These are phyloP conservation scores for Phlegmacium glaucopus DNA, from an alignment of 768 basidiomycete genomes.

Conservation along the genomic window DNA sequence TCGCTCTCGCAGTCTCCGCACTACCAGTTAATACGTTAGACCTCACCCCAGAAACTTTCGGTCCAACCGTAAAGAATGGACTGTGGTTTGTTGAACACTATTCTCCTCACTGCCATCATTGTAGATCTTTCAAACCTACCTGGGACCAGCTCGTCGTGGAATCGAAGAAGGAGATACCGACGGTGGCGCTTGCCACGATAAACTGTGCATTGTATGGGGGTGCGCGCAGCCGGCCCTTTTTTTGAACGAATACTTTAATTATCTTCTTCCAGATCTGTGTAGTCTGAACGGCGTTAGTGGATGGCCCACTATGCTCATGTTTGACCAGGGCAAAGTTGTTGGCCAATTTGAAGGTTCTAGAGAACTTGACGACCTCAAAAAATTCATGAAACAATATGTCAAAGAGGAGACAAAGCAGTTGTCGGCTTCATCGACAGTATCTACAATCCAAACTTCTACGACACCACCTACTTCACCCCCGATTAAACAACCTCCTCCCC, in stretches of 20 bases:
- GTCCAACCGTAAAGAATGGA: conserved; percentile 47
- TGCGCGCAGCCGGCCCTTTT: conserved; percentile 6
- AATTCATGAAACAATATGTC: conserved; percentile 49
- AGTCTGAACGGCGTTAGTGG: conserved; percentile 59
- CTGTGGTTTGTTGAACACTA: conserved; percentile 85
- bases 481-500: conserved; percentile 11
- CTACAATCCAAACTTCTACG: conserved; percentile 4
- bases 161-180: conserved; percentile 42
- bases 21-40: conserved; percentile 9
- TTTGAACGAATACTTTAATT: background rate
- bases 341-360: conserved; percentile 55
- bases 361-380: conserved; percentile 48
- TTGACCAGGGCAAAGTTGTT: conserved; percentile 58
- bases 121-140: conserved; percentile 73
- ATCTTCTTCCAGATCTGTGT: conserved; percentile 64
- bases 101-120: conserved; percentile 84
- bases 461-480: background rate
- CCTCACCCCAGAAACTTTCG: conserved; percentile 62
- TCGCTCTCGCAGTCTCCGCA: background rate
- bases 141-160: conserved; percentile 70
- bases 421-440: conserved; percentile 9
- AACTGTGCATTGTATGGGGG: conserved; percentile 22
- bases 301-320: conserved; percentile 79
- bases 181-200: conserved; percentile 69
- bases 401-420: conserved; percentile 8